Percentiles rank a stretch among this genome's conserved stretches.
These are phyloP conservation scores for Saturnispora bothae DNA, from an alignment of 805 yeast genomes.

Conservation along the genomic window DNA sequence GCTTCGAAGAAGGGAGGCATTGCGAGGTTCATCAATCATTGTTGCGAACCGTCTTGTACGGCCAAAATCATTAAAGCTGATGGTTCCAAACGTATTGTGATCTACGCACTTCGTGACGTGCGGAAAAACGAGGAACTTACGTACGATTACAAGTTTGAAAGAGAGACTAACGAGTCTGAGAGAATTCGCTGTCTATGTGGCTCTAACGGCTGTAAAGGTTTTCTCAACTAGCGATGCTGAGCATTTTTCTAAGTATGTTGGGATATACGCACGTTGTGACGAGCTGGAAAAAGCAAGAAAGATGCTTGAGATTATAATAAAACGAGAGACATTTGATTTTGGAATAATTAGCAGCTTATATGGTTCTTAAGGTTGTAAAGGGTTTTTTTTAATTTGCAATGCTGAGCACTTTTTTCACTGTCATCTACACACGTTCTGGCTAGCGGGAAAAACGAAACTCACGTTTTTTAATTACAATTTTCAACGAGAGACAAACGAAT, in stretches of 20 bases:
- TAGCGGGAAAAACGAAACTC: too few relatives aligned
- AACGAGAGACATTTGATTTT: too few relatives aligned
- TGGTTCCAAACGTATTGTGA: slow-evolving; percentile 87
- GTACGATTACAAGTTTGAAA: slow-evolving; percentile 90
- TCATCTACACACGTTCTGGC: too few relatives aligned
- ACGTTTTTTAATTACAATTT: too few relatives aligned
- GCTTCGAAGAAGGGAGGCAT: slow-evolving; percentile 97
- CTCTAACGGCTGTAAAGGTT: slow-evolving; percentile 89
- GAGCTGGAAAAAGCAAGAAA: too few relatives aligned
- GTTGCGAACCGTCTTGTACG: slow-evolving; percentile 95
- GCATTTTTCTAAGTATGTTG: not conserved
- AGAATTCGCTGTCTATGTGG: slow-evolving; percentile 92
- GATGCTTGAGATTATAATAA: too few relatives aligned
- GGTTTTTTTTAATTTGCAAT: not conserved
- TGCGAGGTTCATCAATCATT: slow-evolving; percentile 93
- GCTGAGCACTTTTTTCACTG: not conserved
- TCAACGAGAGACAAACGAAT: too few relatives aligned
- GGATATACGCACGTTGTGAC: too few relatives aligned
- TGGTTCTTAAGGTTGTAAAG: too few relatives aligned
- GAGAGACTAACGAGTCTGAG: slow-evolving; percentile 81
- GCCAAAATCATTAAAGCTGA: slow-evolving; percentile 94
- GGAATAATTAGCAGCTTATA: too few relatives aligned
- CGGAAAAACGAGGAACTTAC: slow-evolving; percentile 87
- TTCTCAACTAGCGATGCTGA: slow-evolving; percentile 43
- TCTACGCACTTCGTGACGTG: slow-evolving; percentile 83